A percentile compares a stretch with the other conserved stretches of the same genome.
Conservation (phyloP, 108 stramenopile species). For the Aurantiochytrium sp. region DNA sequence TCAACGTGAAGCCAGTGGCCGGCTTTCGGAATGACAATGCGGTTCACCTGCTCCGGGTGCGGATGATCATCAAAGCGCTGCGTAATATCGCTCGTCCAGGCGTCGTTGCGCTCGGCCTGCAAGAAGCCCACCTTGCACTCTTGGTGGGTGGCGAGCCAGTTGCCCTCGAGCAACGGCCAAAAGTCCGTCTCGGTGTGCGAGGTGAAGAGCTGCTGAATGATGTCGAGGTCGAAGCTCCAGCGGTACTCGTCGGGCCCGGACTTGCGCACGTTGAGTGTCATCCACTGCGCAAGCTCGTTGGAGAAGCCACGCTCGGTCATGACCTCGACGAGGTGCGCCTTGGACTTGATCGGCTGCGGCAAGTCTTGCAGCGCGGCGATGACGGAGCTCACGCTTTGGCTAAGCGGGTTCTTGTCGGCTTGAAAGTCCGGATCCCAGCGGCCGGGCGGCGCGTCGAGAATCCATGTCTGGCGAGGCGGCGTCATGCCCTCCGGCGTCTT, state of each 20-base stretch:
- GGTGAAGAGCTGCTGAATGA: constrained; percentile 17
- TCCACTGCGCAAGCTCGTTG: constrained; percentile 8
- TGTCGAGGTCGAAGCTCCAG: background rate
- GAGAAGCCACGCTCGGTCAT: constrained; percentile 12
- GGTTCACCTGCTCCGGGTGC: background rate
- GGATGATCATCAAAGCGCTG: background rate
- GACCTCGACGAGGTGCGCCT: background rate
- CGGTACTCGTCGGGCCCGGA: background rate
- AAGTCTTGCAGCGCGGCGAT: background rate
- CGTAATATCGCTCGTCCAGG: background rate
- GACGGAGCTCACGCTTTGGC: background rate
- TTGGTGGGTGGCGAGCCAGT: background rate
- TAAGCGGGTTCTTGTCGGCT: background rate
- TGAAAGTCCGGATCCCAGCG: background rate
- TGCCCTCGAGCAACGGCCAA: constrained; percentile 10
- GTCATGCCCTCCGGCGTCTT: background rate
- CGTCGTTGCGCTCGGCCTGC: background rate
- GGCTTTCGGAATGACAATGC: background rate
- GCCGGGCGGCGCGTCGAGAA: background rate
- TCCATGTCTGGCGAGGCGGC: background rate
- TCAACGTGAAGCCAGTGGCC: constrained; percentile 30
- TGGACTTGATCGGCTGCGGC: background rate
- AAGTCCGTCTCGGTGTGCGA: constrained; percentile 21
- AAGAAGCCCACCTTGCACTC: background rate
- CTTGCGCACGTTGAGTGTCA: constrained; percentile 20